phyloP scores from a whole-genome alignment of 1,139 yeast species.

The Blastobotrys serpentis region DNA sequence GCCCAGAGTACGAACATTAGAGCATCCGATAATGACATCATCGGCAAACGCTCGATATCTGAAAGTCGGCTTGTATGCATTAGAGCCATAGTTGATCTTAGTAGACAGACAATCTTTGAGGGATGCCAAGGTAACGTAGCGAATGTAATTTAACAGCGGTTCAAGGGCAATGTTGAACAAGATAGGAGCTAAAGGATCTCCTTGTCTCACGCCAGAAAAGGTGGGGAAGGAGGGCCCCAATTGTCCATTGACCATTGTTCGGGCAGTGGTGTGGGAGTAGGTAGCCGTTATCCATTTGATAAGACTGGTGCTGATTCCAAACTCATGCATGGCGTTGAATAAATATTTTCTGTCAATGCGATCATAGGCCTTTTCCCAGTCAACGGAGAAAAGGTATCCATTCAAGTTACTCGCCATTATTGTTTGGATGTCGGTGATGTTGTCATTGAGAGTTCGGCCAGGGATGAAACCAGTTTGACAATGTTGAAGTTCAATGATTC shows the following conservation, averaged over 20 bases:
- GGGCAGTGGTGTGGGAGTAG: not conserved
- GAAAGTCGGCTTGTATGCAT: not conserved
- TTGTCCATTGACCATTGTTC: not conserved
- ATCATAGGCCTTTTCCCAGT: constrained; percentile 13
- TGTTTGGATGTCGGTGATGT: constrained; percentile 11
- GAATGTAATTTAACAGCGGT: not conserved
- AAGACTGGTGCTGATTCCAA: not conserved
- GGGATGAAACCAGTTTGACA: constrained; percentile 14
- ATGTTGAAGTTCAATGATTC: no score
- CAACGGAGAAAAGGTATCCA: constrained; percentile 1
- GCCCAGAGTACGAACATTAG: not conserved
- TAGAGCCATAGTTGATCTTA: not conserved
- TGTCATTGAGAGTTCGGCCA: not conserved
- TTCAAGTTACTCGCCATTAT: not conserved
- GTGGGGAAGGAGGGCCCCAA: not conserved
- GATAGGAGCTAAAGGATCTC: constrained; percentile 10
- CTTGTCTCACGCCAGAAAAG: constrained; percentile 9
- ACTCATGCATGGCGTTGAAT: not conserved
- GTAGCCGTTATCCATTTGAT: not conserved
- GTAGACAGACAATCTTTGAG: no score
- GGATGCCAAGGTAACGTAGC: not conserved
- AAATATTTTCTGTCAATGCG: not conserved
- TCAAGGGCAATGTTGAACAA: constrained; percentile 10
- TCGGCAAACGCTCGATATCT: constrained; percentile 4
- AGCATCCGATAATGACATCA: constrained; percentile 2